phyloP scores from a whole-genome alignment of 2,329 filamentous ascomycete species.

The Colletotrichum tabaci region DNA sequence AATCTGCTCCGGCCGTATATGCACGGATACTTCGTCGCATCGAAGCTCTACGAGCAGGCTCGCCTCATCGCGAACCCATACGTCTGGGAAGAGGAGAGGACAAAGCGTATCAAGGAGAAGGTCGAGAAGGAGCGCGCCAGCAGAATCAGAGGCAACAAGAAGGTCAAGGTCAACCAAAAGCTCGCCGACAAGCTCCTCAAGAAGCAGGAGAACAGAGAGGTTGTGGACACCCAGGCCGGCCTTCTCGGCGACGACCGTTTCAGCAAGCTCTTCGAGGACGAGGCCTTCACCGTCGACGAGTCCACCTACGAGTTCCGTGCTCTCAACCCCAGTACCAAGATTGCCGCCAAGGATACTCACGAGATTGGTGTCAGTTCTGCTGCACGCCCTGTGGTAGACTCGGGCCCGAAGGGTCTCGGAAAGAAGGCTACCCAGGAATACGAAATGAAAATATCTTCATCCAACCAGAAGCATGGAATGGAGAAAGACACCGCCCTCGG shows the following conservation, averaged over 20 bases:
- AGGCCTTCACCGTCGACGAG: conserved; percentile 94
- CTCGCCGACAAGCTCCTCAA: conserved; percentile 82
- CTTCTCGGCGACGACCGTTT: conserved; percentile 91
- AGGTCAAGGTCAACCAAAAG: conserved; percentile 95
- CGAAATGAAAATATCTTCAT: conserved; percentile 78
- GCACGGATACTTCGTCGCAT: conserved; percentile 98
- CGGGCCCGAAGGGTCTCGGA: conserved; percentile 34
- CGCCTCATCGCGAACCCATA: conserved; percentile 94
- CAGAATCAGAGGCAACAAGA: conserved; percentile 93
- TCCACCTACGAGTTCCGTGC: conserved; percentile 87
- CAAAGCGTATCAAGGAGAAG: conserved; percentile 93
- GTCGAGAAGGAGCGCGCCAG: conserved; percentile 97
- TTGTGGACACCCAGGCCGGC: conserved; percentile 72
- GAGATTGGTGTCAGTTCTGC: conserved; percentile 40
- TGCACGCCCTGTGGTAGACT: conserved; percentile 18
- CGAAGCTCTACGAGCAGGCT: conserved; percentile 95
- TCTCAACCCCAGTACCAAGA: conserved; percentile 86
- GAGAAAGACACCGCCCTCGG: conserved; percentile 71
- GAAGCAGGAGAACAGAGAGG: conserved; percentile 72
- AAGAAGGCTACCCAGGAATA: conserved; percentile 32
- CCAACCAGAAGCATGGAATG: conserved; percentile 73
- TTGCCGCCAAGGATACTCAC: conserved; percentile 41
- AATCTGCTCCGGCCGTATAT: conserved; percentile 95
- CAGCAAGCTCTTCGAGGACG: conserved; percentile 89
- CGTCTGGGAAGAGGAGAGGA: conserved; percentile 91